phyloP scores from a whole-genome alignment of 306 rosid genomes.

The Nissolia schottii region DNA sequence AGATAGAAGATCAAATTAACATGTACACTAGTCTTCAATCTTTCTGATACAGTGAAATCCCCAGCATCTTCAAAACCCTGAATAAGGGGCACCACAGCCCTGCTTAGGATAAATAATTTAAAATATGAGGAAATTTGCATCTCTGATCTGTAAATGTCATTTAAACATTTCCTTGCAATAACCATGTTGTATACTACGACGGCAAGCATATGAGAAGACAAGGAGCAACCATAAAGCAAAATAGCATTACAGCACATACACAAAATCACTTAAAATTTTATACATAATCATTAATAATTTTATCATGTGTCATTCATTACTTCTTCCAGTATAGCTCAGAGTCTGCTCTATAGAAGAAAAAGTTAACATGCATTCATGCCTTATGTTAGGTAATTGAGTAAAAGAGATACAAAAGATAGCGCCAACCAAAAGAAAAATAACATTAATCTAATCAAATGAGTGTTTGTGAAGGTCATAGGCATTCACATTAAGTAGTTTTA shows the following conservation, averaged over 20 bases:
- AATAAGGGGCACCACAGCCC: conserved; percentile 99
- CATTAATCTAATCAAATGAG: not conserved
- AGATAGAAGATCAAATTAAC: conserved; percentile 82
- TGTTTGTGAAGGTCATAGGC: not conserved
- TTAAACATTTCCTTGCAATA: conserved; percentile 4
- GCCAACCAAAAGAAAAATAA: not conserved
- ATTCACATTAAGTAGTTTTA: not conserved
- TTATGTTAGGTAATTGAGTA: not conserved
- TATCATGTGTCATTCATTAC: not conserved
- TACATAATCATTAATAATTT: not conserved
- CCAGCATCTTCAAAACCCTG: conserved; percentile 99
- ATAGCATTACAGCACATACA: not conserved
- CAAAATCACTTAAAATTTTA: not conserved
- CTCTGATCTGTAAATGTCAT: conserved; percentile 10
- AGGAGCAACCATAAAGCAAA: conserved; percentile 8
- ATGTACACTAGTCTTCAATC: conserved; percentile 89
- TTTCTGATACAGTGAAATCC: conserved; percentile 79
- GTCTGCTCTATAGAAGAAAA: not conserved
- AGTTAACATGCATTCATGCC: not conserved
- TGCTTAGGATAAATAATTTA: conserved; percentile 58
- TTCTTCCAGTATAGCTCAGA: not conserved
- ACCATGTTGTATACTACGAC: not conserved
- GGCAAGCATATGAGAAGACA: not conserved
- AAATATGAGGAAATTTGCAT: conserved; percentile 46
- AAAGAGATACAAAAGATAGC: not conserved